Percentiles rank a stretch among this genome's conserved stretches.
These are phyloP conservation scores for Rugonectria rugulosa DNA, from an alignment of 2,329 filamentous ascomycete species.

Conservation along the genomic window DNA sequence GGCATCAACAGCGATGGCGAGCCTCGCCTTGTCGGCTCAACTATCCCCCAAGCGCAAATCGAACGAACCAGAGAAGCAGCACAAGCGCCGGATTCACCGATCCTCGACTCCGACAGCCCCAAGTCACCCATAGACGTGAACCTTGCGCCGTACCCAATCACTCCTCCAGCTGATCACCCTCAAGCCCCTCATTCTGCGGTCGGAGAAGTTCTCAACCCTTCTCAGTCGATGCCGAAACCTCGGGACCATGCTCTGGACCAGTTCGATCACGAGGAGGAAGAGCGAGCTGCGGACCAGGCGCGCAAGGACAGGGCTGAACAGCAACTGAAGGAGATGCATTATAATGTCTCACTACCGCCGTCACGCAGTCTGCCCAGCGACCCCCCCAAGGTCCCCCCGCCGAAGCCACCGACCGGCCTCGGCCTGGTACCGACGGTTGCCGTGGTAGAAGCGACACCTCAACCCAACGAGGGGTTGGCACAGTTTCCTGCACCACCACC, in stretches of 20 bases:
- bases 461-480: constrained; percentile 53
- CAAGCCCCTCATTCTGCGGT: constrained; percentile 53
- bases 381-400: constrained; percentile 61
- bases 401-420: constrained; percentile 52
- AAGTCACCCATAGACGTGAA: constrained; percentile 67
- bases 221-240: constrained; percentile 66
- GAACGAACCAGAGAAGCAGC: constrained; percentile 30
- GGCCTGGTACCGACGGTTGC: constrained; percentile 48
- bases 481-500: constrained; percentile 68
- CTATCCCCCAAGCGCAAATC: constrained; percentile 36
- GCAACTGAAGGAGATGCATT: constrained; percentile 55
- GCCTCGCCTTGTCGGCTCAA: constrained; percentile 19
- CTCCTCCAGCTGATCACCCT: constrained; percentile 64
- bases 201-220: constrained; percentile 61
- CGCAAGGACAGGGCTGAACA: constrained; percentile 55
- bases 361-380: constrained; percentile 63
- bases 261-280: constrained; percentile 63
- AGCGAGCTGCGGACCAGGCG: constrained; percentile 54
- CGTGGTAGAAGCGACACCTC: constrained; percentile 53
- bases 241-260: constrained; percentile 66
- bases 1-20: constrained; percentile 28
- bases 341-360: constrained; percentile 61
- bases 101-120: constrained; percentile 57
- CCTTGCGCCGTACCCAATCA: constrained; percentile 70
- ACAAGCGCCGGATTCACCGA: constrained; percentile 54